These are phyloP conservation scores for Aspergillus costaricaensis DNA, from an alignment of 2,329 filamentous ascomycete species.

Conservation along the genomic window DNA sequence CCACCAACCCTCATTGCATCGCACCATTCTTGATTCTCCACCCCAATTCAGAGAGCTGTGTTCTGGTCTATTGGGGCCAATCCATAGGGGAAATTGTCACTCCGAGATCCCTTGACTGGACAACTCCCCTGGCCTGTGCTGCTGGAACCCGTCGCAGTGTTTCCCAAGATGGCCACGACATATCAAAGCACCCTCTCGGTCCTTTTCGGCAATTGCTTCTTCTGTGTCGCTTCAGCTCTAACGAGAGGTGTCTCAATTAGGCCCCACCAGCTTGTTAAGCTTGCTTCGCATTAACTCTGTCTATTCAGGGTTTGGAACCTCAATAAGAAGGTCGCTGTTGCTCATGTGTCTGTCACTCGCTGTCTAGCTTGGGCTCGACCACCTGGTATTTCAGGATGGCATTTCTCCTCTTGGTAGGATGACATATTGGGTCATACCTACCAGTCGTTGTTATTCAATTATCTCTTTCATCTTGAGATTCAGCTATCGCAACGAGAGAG, in stretches of 20 bases:
- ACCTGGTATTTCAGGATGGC: background rate
- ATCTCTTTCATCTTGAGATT: background rate
- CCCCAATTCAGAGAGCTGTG: background rate
- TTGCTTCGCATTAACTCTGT: background rate
- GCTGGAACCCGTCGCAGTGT: background rate
- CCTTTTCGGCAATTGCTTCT: background rate
- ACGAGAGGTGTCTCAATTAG: background rate
- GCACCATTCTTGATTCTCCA: background rate
- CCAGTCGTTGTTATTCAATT: constrained; percentile 9
- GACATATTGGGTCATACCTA: constrained; percentile 15
- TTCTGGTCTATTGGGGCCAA: background rate
- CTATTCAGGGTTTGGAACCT: background rate
- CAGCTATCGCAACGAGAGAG: background rate
- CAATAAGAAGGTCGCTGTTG: constrained; percentile 10
- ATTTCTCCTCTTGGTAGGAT: constrained; percentile 10
- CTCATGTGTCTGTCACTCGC: constrained; percentile 15
- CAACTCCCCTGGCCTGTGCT: background rate
- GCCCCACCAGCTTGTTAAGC: background rate
- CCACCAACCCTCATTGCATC: background rate
- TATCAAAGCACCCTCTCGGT: constrained; percentile 4
- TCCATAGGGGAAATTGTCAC: background rate
- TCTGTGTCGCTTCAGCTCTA: background rate
- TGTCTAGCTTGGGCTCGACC: constrained; percentile 1
- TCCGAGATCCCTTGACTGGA: background rate
- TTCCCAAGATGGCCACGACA: background rate